Percentiles rank a stretch among this genome's conserved stretches.
These are phyloP conservation scores for Solanum paucissectum DNA, from an alignment of 257 asterid species.

Conservation along the genomic window DNA sequence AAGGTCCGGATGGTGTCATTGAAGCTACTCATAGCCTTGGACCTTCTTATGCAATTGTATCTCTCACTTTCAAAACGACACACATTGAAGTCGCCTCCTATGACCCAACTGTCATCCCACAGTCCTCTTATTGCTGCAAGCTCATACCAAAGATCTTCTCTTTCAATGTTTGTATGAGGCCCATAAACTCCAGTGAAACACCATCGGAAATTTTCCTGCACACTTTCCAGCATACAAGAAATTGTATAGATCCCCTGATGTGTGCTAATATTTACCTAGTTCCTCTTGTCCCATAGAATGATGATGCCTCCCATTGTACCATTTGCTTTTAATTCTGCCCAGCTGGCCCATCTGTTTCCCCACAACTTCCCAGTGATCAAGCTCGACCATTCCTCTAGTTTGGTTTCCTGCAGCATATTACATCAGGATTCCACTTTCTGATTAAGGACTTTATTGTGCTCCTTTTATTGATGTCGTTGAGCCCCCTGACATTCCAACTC, in stretches of 20 bases:
- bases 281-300: not conserved
- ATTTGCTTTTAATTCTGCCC: not conserved
- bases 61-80: not conserved
- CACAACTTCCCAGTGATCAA: not conserved
- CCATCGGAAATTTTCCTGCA: not conserved
- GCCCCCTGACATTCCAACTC: not conserved
- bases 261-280: not conserved
- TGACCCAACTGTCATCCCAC: not conserved
- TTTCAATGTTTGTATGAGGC: not conserved
- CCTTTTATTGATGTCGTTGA: not conserved
- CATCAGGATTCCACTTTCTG: not conserved
- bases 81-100: not conserved
- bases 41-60: not conserved
- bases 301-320: not conserved
- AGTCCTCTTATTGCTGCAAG: not conserved
- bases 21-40: not conserved
- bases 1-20: not conserved
- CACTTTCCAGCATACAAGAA: not conserved
- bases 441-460: not conserved
- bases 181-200: not conserved
- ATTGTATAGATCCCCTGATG: not conserved
- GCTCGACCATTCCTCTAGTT: not conserved
- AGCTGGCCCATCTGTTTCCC: not conserved
- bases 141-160: not conserved
- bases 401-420: not conserved